Conservation (phyloP, 2,329 filamentous ascomycete species). For the Colletotrichum coccodes region DNA sequence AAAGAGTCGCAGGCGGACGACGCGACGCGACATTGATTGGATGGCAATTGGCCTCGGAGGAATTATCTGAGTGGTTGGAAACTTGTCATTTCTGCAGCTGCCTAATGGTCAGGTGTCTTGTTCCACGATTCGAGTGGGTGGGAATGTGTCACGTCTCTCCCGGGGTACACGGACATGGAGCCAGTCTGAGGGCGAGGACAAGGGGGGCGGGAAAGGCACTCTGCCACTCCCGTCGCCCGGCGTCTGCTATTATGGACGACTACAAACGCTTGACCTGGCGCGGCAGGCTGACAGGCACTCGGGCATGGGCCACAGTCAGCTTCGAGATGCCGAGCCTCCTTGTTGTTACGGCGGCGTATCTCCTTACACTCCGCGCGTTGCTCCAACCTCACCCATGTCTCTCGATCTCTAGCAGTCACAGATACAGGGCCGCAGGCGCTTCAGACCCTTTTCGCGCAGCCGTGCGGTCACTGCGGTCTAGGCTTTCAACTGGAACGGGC, state of each 20-base stretch:
- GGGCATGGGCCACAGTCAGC: constrained; percentile 2
- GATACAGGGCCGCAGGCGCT: background rate
- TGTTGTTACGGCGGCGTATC: background rate
- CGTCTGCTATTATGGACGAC: background rate
- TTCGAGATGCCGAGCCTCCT: constrained; percentile 25
- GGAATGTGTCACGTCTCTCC: constrained; percentile 11
- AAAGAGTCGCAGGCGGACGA: background rate
- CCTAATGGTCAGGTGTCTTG: constrained; percentile 29
- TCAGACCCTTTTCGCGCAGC: background rate
- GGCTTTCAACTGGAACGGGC: constrained; percentile 7
- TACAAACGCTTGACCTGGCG: background rate
- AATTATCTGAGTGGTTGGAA: constrained; percentile 33
- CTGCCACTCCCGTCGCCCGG: constrained; percentile 6
- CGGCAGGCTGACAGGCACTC: background rate
- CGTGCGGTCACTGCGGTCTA: constrained; percentile 16
- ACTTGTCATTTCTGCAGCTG: constrained; percentile 22
- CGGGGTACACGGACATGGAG: constrained; percentile 16
- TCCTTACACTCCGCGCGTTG: constrained; percentile 15
- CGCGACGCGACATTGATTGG: constrained; percentile 27
- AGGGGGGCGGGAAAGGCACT: background rate
- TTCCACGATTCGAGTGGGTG: constrained; percentile 18
- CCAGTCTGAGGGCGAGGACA: constrained; percentile 23
- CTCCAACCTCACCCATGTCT: constrained; percentile 17
- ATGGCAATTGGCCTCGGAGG: constrained; percentile 21
- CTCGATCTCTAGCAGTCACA: background rate